Percentiles rank a stretch among this genome's conserved stretches.
Evolutionary conservation across 1,284 basidiomycete genomes (phyloP).

Genomic region (Ceratobasidium sp.): DNA sequence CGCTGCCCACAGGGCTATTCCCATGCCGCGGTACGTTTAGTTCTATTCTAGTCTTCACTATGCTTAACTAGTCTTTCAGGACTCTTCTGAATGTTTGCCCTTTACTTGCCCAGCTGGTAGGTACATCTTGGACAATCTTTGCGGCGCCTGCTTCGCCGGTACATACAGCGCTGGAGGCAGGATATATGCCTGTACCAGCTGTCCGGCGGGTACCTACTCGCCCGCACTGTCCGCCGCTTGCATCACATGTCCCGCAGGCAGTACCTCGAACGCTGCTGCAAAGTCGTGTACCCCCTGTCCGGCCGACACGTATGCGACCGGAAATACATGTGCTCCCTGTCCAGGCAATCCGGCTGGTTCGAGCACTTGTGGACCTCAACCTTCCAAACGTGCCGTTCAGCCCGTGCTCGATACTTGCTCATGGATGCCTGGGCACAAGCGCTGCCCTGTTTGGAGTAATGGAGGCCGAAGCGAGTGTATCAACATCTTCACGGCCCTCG

Average conservation of each 20-base stretch:
- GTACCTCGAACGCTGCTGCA: too few species aligned
- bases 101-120: slow-evolving; percentile 11
- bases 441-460: slow-evolving; percentile 9
- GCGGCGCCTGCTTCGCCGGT: not conserved
- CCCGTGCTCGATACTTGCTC: slow-evolving; percentile 23
- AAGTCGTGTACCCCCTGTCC: slow-evolving; percentile 19
- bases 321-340: not conserved
- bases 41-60: not conserved
- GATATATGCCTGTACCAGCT: too few species aligned
- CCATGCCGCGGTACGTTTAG: not conserved
- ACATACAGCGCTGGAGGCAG: not conserved
- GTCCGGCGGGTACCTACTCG: too few species aligned
- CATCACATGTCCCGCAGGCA: not conserved
- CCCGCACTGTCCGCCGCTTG: too few species aligned
- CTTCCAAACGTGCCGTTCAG: slow-evolving; percentile 26
- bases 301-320: slow-evolving; percentile 1
- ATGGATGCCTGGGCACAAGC: not conserved
- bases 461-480: slow-evolving; percentile 28
- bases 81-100: not conserved
- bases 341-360: not conserved
- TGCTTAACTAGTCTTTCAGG: not conserved
- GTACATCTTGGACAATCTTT: not conserved
- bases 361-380: slow-evolving; percentile 26
- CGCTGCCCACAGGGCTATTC: slow-evolving; percentile 4
- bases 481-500: slow-evolving; percentile 11